Evolutionary conservation across 31 red algal species (phyloP), one percentile per base, ranked within the genome.

Genomic region (Bonnemaisonia californica): DNA sequence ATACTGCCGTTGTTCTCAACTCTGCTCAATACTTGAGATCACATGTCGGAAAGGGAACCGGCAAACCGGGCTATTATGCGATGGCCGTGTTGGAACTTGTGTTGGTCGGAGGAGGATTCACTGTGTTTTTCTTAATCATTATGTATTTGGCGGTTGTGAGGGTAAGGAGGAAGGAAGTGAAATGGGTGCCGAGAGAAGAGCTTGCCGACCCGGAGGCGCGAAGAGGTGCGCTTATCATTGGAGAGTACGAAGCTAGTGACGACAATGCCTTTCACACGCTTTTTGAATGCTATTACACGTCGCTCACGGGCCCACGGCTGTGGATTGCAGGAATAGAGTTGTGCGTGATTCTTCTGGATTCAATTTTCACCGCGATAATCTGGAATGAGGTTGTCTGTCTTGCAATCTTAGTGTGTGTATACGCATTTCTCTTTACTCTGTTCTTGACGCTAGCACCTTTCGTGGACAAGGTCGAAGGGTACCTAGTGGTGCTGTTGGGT

Each of bases 261-360:
- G 41, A 79, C 32, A 58, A 84, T 74, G 35, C 72, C 29, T 92
- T 92, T 64, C 89, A 92, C 59, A 67, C 63, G 1, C 45, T 92
- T 22, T 92, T 92, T 72, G 80, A 83, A 65, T 92, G 89, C 56
- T 92, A 92, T 62, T 92, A 92, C 45, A 68, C 74, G 36, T 78
- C 66, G 18, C 36, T 92, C 47, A 38, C 73, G 3, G 89, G 89
- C 28, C 89, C 89, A 23, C 70, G 80, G 9, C 54, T 92, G 16
- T 92, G 89, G 89, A 9, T 92, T 19, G 89, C 67, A 11, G 80
- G 38, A 0, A 31, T 92, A 16, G 89, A 92, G 51, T 34, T 92
- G 13, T 38, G 19, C 32, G 65, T 87, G 55, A 69, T 87, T 12
- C 37, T 93, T 13, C 30, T 82, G 3, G 90, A 93, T 62, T 40